phyloP scores from a whole-genome alignment of 768 basidiomycete genomes.

The Termitomyces sp. region DNA sequence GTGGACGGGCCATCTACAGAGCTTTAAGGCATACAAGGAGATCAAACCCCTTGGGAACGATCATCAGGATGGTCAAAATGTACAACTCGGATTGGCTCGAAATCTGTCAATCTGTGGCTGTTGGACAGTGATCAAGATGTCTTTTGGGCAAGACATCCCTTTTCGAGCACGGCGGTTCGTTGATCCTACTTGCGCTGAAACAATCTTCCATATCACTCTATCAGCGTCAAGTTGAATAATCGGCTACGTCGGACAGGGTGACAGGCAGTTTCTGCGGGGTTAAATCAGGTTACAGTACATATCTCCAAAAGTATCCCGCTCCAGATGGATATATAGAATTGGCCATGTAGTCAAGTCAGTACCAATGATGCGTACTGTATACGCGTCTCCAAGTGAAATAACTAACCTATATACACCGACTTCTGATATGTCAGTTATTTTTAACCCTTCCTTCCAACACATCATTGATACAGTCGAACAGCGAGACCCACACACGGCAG shows the following conservation, averaged over 20 bases:
- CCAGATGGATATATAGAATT: not conserved
- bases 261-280: not conserved
- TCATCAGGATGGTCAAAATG: not conserved
- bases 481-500: slow-evolving; percentile 26
- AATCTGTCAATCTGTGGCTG: not conserved
- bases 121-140: not conserved
- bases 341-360: not conserved
- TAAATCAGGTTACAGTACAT: not conserved
- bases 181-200: not conserved
- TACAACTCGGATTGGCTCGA: not conserved
- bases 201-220: not conserved
- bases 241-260: not conserved
- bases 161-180: not conserved
- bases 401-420: not conserved
- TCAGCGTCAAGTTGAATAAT: not conserved
- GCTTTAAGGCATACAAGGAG: slow-evolving; percentile 20
- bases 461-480: slow-evolving; percentile 16
- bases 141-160: not conserved
- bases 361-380: not conserved
- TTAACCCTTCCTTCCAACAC: not conserved
- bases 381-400: not conserved
- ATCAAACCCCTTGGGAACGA: slow-evolving; percentile 15
- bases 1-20: not conserved
- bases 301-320: not conserved
- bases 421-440: not conserved